Evolutionary conservation across 164 flowering plant species (phyloP).

Genomic region (Cinnamomum micranthum): DNA sequence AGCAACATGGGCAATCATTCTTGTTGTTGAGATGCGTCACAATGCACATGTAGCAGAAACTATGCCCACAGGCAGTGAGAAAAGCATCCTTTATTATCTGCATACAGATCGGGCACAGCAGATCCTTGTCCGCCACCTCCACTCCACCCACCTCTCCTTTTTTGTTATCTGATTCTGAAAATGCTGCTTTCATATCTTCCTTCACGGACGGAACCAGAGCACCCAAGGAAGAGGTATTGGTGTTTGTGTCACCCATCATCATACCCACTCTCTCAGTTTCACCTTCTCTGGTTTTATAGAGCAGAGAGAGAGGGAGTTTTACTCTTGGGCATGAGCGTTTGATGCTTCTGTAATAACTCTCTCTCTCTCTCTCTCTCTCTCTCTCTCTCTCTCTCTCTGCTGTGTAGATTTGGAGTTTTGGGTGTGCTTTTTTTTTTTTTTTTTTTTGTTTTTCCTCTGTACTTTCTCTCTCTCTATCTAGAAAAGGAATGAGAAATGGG

Average conservation of each 20-base stretch:
- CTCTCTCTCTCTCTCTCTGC: background rate
- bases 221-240: background rate
- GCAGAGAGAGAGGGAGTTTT: too few relatives aligned
- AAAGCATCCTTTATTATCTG: conserved; percentile 92
- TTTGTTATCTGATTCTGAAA: background rate
- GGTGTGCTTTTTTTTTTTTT: background rate
- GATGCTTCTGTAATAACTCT: too few relatives aligned
- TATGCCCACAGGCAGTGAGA: conserved; percentile 89
- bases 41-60: conserved; percentile 96
- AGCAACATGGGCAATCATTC: conserved; percentile 93
- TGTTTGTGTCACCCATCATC: background rate
- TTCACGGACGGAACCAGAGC: background rate
- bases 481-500: background rate
- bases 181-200: background rate
- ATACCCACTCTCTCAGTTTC: background rate
- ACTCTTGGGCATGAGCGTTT: too few relatives aligned
- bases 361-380: background rate
- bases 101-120: conserved; percentile 92
- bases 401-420: background rate
- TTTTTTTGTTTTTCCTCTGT: too few relatives aligned
- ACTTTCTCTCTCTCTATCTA: background rate
- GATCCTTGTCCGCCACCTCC: conserved; percentile 53
- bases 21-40: conserved; percentile 87
- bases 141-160: background rate
- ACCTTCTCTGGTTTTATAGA: too few relatives aligned